Evolutionary conservation across 352 stramenopile genomes (phyloP), one percentile per base, ranked within the genome.

Genomic region (Plasmopara muralis): DNA sequence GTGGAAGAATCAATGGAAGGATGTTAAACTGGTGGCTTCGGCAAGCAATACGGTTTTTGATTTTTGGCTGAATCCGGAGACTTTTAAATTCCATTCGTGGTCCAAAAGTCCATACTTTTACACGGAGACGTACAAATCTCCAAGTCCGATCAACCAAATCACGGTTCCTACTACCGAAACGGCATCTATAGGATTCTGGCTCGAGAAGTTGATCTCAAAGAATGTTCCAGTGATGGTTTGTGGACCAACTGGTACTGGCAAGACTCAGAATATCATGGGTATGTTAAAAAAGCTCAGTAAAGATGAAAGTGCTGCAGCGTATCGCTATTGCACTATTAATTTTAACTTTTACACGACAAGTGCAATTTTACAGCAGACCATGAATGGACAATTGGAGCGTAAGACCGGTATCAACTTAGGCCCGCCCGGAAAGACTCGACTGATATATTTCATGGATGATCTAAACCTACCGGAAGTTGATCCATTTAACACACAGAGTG

Each of bases 311-410:
- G 87, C 72, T 6, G 72, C 74, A 15, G 87, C 86, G n/a, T 84
- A 96, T 48, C 71, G 83, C 14, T 95, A 84, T 57, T 83, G 74
- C 28, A 97, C 82, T 3, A 97, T 98, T 64, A 98, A 98, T 68
- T 98, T 98, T 50, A 98, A 98, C 72, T 98, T 98, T 55, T 98
- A 98, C 77, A 98, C 91, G 6, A 98, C 92, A 5, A 95, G 90
- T 34, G 72, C 76, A 2, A 95, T 96, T 16, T 71, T 98, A 33
- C 87, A 97, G 52, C 71, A 93, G 44, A 95, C 87, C 0, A 97
- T 98, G 89, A 88, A 89, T 33, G 69, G 85, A 0, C 85, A 95
- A 39, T 64, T 98, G 18, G 95, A 98, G 55, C 97, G 97, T 42
- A 98, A 98, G 59, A 97, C 88, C 2, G 94, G 90, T 37, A 77